Percentiles rank a stretch among this genome's conserved stretches.
Conservation (phyloP, 805 yeast species). For the Barnettozyma californica region DNA sequence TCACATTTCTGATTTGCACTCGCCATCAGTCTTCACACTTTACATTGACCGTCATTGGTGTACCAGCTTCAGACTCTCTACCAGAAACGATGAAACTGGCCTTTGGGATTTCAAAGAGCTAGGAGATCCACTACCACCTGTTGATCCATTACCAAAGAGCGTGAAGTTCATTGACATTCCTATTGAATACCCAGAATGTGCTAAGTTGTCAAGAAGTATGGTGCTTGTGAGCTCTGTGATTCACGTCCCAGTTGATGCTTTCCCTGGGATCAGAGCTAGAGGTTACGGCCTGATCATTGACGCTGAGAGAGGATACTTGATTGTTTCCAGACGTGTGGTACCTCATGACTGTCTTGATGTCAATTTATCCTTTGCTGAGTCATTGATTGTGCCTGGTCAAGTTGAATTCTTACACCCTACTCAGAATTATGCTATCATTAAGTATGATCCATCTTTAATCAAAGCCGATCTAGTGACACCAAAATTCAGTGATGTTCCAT, state of each 20-base stretch:
- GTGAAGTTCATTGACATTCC: constrained; percentile 74
- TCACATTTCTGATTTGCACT: constrained; percentile 76
- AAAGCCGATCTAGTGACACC: constrained; percentile 71
- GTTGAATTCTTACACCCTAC: constrained; percentile 85
- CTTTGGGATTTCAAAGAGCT: constrained; percentile 50
- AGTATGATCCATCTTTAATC: constrained; percentile 74
- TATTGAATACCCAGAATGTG: constrained; percentile 44
- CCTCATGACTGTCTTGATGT: constrained; percentile 78
- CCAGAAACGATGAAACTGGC: constrained; percentile 54
- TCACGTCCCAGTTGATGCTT: constrained; percentile 74
- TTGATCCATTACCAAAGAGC: constrained; percentile 44
- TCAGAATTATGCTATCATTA: constrained; percentile 76
- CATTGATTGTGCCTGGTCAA: constrained; percentile 71
- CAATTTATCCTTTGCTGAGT: constrained; percentile 76
- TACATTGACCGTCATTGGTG: constrained; percentile 85
- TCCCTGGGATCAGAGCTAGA: constrained; percentile 51
- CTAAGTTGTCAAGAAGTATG: constrained; percentile 58
- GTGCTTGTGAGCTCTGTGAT: constrained; percentile 62
- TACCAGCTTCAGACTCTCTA: constrained; percentile 61
- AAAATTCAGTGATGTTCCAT: constrained; percentile 45
- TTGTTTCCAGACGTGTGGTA: constrained; percentile 71
- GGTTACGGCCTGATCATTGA: constrained; percentile 81
- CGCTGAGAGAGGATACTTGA: constrained; percentile 70
- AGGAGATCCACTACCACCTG: constrained; percentile 54
- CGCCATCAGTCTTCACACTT: constrained; percentile 60